Percentiles rank a stretch among this genome's conserved stretches.
These are phyloP conservation scores for Chaetomium tenue DNA, from an alignment of 495 filamentous ascomycete genomes.

Conservation along the genomic window DNA sequence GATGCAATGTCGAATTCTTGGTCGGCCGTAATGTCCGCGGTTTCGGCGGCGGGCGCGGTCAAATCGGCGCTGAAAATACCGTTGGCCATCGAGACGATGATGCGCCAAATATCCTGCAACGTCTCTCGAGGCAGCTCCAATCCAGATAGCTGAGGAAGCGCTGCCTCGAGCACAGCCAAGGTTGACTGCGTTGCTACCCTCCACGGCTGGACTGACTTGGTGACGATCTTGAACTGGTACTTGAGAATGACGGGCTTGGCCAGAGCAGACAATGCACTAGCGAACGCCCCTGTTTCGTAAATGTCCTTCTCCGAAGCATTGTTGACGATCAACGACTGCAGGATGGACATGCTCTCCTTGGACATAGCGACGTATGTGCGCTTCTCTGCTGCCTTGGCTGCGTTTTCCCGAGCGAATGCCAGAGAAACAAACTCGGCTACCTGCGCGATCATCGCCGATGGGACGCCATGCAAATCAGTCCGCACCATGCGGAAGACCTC, in stretches of 20 bases:
- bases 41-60: conserved; percentile 37
- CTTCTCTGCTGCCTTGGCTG: conserved; percentile 41
- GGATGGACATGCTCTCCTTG: conserved; percentile 66
- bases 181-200: conserved; percentile 68
- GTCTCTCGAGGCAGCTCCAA: conserved; percentile 51
- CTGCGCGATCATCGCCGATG: conserved; percentile 64
- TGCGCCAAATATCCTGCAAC: conserved; percentile 55
- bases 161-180: conserved; percentile 64
- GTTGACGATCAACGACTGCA: conserved; percentile 61
- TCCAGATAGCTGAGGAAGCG: conserved; percentile 60
- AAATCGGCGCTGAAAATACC: conserved; percentile 61
- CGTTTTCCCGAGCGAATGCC: conserved; percentile 52
- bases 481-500: conserved; percentile 70
- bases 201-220: conserved; percentile 68
- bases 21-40: conserved; percentile 54
- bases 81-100: conserved; percentile 57
- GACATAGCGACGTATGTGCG: conserved; percentile 86
- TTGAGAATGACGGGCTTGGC: conserved; percentile 67
- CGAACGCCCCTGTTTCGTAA: conserved; percentile 61
- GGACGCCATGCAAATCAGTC: conserved; percentile 62
- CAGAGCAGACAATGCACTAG: conserved; percentile 61
- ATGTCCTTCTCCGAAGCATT: conserved; percentile 64
- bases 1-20: conserved; percentile 78
- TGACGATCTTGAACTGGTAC: conserved; percentile 61
- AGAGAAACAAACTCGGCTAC: conserved; percentile 68